Evolutionary conservation across 331 rosid genomes (phyloP), one percentile per base, ranked within the genome.

Genomic region (Malus hybrid): DNA sequence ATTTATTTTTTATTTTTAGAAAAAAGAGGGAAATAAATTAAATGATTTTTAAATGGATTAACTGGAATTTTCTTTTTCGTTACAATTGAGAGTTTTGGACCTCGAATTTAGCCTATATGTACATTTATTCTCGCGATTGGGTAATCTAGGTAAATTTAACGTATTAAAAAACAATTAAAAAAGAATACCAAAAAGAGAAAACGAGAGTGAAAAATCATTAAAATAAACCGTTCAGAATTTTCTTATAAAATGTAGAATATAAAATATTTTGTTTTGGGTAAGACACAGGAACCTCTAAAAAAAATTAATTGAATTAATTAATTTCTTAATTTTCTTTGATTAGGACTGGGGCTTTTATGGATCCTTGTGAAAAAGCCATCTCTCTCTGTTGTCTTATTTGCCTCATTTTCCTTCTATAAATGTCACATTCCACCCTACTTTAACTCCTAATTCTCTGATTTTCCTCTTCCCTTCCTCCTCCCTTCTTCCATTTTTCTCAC

Each of bases 351-450:
- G 9, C 0, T 46, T 24, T 70, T 75, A 52, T 83, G 75, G 78
- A 79, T 77, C 74, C 80, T 81, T 71, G 70, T 65, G 65, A 62
- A 42, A 73, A 71, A 77, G 55, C 73, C 79, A 33, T 73, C 68
- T 42, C 71, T 77, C 44, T 36, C 39, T n/a, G 39, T 76, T 66
- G 76, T 73, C 83, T 65, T 42, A 73, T 48, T 4, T 42, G 70
- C 75, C 56, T n/a, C 59, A 1, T 36, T 69, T 15, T 70, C 69
- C 89, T 88, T 73, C 88, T 91, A 86, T 94, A 94, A 88, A 91
- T 85, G 60, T 57, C 69, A 52, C 65, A 6, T 6, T 22, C 50
- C 65, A 52, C 78, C 54, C 0, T 76, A 27, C 59, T 32, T 61
- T 29, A 75, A 62, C 82, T 83, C 80, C 80, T 70, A 68, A 32